Evolutionary conservation across 2,329 filamentous ascomycete species (phyloP).

Genomic region (Fusarium chlamydosporum): DNA sequence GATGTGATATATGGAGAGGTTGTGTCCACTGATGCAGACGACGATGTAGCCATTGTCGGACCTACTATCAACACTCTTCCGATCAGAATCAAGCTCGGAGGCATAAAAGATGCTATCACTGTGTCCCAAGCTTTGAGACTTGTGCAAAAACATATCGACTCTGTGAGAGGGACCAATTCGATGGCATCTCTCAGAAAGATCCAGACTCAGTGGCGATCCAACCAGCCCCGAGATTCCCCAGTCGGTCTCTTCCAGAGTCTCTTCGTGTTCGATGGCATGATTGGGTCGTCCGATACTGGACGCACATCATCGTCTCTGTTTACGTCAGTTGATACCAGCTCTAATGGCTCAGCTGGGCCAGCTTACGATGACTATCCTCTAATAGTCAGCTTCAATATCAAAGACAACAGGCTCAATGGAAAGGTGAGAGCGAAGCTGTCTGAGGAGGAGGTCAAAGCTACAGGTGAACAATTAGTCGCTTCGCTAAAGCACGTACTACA

Average conservation of each 20-base stretch:
- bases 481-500: constrained; percentile 5
- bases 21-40: background rate
- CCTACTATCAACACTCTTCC: constrained; percentile 30
- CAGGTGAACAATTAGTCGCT: background rate
- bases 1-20: constrained; percentile 30
- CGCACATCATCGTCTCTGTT: background rate
- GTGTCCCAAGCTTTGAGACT: background rate
- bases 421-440: constrained; percentile 25
- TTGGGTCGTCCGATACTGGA: background rate
- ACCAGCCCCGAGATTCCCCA: background rate
- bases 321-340: background rate
- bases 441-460: rapidly evolving
- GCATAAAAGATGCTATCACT: rapidly evolving
- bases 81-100: background rate
- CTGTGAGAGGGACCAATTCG: constrained; percentile 8
- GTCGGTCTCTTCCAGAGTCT: constrained; percentile 28
- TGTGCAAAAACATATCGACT: constrained; percentile 13
- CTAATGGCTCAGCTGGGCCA: background rate
- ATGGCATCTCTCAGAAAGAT: constrained; percentile 32
- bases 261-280: constrained; percentile 30
- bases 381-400: constrained; percentile 33
- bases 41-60: background rate
- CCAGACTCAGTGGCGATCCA: constrained; percentile 23
- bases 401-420: constrained; percentile 4
- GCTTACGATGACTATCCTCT: constrained; percentile 33